phyloP scores from a whole-genome alignment of 1,284 basidiomycete genomes.

The Ustilago tritici region DNA sequence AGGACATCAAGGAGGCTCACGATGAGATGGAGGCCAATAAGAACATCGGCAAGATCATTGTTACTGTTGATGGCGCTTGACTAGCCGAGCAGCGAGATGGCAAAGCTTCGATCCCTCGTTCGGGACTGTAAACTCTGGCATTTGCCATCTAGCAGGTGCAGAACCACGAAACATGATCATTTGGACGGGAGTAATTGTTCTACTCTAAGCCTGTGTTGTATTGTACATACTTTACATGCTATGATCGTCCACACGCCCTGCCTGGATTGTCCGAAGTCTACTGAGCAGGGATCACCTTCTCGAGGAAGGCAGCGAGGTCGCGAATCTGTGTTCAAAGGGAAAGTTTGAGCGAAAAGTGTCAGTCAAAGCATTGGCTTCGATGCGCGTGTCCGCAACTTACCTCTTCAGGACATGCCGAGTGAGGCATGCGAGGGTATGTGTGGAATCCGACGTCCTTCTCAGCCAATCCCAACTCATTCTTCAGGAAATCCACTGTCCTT shows the following conservation, averaged over 20 bases:
- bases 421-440: conserved; percentile 64
- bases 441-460: conserved; percentile 53
- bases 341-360: neutral
- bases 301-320: conserved; percentile 56
- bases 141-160: neutral
- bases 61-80: conserved; percentile 45
- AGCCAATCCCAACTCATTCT: conserved; percentile 51
- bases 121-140: neutral
- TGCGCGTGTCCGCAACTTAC: conserved; percentile 19
- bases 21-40: conserved; percentile 87
- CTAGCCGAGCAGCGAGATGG: neutral
- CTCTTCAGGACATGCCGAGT: conserved; percentile 67
- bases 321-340: conserved; percentile 38
- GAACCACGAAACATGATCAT: neutral
- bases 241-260: neutral
- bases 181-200: neutral
- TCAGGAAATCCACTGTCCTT: conserved; percentile 52
- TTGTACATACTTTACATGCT: conserved; percentile 20
- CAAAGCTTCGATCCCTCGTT: neutral
- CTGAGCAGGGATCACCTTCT: conserved; percentile 54
- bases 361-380: neutral
- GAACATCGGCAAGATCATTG: conserved; percentile 74
- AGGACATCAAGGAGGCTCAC: conserved; percentile 84
- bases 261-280: conserved; percentile 1
- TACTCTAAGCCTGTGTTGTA: neutral